Base-by-base conservation (phyloP, 2,329 filamentous ascomycete species). In the Parasarocladium wereldwijsianum region DNA sequence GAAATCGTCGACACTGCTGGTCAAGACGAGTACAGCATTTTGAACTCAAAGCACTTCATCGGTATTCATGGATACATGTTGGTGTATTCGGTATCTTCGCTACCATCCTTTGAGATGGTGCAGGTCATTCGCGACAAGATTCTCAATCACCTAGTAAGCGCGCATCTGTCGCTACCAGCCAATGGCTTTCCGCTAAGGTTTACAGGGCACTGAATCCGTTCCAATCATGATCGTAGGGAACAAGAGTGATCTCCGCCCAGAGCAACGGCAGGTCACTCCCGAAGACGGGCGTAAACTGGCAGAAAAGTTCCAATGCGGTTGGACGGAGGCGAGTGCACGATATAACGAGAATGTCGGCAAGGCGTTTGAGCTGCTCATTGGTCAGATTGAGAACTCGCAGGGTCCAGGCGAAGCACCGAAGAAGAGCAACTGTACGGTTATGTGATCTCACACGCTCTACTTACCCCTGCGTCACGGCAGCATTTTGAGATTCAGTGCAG, bases 21-120 rank as follows among this genome's bases (percentile, higher is more conserved):
- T 36, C 86, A 93, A 67, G 90, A 98, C 63, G 90, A 98, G 58
- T 98, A 98, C 64, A 93, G 83, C 50, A 94, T 96, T 40, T 66
- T 98, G 37, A 96, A 94, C 57, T 93, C 83, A 38, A 96, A 96
- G 62, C 87, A 96, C 53, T 96, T 96, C 47, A 96, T 98, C 52
- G 90, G 90, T 38, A 96, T 96, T 42, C 90, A 98, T 61, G 90
- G 90, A 34, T 98, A 96, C 56, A 85, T 98, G 70, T 78, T 98
- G 36, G 87, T 94, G 28, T 98, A 98, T 58, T 93, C 86, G n/a
- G 86, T 98, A 29, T 81, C 82, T 14, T 93, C 83, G 27, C 76
- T 83, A 47, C 81, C 90, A 44, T 93, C 85, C 8, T 96, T 94
- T 49, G 90, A 98, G 52, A 98, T 96, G 87, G 79, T 93, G 29